These are phyloP conservation scores for Acanthamoeba lenticulata DNA, from an alignment of 208 protist genomes.

Conservation along the genomic window DNA sequence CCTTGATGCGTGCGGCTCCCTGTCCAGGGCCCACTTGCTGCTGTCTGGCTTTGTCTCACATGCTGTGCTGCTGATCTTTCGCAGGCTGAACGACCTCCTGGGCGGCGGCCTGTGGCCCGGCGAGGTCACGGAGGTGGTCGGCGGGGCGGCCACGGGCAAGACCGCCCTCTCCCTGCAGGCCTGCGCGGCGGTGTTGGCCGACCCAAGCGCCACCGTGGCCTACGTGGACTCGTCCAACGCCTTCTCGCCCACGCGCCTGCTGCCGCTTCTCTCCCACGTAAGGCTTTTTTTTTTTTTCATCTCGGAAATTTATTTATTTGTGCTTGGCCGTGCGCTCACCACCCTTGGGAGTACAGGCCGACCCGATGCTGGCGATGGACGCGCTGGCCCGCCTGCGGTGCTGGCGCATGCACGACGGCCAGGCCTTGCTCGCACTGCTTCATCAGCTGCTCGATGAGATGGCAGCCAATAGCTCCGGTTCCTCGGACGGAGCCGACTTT, in stretches of 20 bases:
- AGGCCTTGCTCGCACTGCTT: background rate
- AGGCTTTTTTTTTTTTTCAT: background rate
- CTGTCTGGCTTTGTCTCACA: background rate
- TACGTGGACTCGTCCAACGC: conserved; percentile 1
- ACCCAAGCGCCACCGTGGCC: background rate
- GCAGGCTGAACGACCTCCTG: background rate
- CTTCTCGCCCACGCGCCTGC: background rate
- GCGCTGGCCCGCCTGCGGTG: background rate
- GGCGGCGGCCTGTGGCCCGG: background rate
- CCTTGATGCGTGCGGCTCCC: background rate
- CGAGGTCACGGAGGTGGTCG: conserved; percentile 14
- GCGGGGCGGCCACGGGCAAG: background rate
- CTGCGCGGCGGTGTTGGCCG: background rate
- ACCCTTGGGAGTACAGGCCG: background rate
- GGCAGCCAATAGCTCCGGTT: background rate
- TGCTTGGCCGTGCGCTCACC: too few species aligned
- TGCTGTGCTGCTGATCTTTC: background rate
- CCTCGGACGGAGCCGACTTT: background rate
- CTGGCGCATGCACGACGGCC: background rate
- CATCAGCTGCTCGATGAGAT: background rate
- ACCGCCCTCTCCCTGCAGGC: background rate
- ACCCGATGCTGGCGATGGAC: background rate
- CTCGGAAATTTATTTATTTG: too few species aligned
- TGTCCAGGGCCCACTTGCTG: background rate
- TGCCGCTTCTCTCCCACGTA: background rate